Evolutionary conservation across 495 filamentous ascomycete species (phyloP).

Genomic region (Xylaria acuta): DNA sequence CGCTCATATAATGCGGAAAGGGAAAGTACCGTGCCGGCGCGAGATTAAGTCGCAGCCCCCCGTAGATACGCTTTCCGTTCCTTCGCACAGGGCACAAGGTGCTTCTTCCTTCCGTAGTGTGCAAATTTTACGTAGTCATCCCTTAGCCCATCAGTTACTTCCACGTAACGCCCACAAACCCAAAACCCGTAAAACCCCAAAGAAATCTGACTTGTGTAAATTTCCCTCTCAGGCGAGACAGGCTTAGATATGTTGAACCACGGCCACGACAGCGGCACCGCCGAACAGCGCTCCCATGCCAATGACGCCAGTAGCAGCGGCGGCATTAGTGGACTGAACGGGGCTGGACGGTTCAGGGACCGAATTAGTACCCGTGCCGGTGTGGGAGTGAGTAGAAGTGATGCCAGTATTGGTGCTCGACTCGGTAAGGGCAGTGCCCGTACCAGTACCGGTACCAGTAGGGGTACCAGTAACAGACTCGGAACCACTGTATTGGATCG

Average conservation of each 20-base stretch:
- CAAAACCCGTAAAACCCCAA: conserved; percentile 1
- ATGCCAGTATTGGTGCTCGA: conserved; percentile 27
- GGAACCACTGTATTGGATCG: conserved; percentile 4
- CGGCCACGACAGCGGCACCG: conserved; percentile 34
- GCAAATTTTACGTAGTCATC: not conserved
- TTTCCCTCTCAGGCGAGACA: not conserved
- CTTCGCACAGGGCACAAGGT: not conserved
- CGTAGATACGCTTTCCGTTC: not conserved
- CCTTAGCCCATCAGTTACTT: not conserved
- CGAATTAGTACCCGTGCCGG: conserved; percentile 11
- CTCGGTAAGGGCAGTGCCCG: conserved; percentile 26
- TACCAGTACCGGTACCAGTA: conserved; percentile 29
- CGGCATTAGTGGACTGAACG: conserved; percentile 28
- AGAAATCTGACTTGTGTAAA: conserved; percentile 4
- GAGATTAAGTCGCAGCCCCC: not conserved
- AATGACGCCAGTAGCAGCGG: conserved; percentile 38
- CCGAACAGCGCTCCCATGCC: conserved; percentile 43
- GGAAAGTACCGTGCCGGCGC: not conserved
- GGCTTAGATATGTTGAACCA: conserved; percentile 35
- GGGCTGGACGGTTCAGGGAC: conserved; percentile 16
- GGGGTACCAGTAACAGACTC: conserved; percentile 21
- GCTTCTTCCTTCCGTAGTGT: not conserved
- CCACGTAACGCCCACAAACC: conserved; percentile 10
- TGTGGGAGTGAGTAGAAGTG: conserved; percentile 20
- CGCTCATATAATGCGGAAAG: not conserved